Percentiles rank a stretch among this genome's conserved stretches.
These are phyloP conservation scores for Mucor lusitanicus DNA, from an alignment of 371 early-diverging fungal species.

Conservation along the genomic window DNA sequence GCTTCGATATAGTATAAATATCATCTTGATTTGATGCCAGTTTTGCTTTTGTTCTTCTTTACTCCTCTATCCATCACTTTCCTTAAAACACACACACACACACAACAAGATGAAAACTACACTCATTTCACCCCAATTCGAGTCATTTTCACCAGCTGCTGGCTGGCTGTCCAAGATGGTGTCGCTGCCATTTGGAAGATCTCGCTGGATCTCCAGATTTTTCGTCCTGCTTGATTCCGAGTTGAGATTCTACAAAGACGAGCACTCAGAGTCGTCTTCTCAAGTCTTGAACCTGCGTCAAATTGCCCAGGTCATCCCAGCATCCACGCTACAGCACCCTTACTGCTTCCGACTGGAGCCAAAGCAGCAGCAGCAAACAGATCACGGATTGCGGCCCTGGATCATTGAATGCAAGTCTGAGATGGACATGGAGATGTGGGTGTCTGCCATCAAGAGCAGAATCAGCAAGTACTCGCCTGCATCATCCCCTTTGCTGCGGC, in stretches of 20 bases:
- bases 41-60: background rate
- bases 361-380: background rate
- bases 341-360: slow-evolving; percentile 21
- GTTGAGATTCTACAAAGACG: slow-evolving; percentile 25
- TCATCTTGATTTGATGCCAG: background rate
- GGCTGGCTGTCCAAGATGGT: slow-evolving; percentile 27
- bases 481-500: background rate
- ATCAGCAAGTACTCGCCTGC: slow-evolving; percentile 6
- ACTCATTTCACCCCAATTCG: background rate
- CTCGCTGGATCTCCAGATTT: slow-evolving; percentile 25
- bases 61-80: background rate
- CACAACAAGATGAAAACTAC: background rate
- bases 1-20: background rate
- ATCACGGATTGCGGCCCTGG: slow-evolving; percentile 17
- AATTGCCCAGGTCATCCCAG: slow-evolving; percentile 16
- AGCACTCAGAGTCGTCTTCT: slow-evolving; percentile 18
- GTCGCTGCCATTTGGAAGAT: slow-evolving; percentile 21
- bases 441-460: slow-evolving; percentile 20
- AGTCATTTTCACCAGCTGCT: slow-evolving; percentile 14
- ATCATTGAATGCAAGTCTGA: slow-evolving; percentile 28
- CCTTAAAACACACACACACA: background rate
- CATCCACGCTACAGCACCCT: slow-evolving; percentile 10
- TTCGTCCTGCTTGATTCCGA: slow-evolving; percentile 32
- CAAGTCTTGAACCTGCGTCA: slow-evolving; percentile 17
- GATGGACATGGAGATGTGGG: slow-evolving; percentile 24